A percentile compares a stretch with the other conserved stretches of the same genome.
Evolutionary conservation across 208 protist species (phyloP).

Genomic region (Borovskyia barvae): DNA sequence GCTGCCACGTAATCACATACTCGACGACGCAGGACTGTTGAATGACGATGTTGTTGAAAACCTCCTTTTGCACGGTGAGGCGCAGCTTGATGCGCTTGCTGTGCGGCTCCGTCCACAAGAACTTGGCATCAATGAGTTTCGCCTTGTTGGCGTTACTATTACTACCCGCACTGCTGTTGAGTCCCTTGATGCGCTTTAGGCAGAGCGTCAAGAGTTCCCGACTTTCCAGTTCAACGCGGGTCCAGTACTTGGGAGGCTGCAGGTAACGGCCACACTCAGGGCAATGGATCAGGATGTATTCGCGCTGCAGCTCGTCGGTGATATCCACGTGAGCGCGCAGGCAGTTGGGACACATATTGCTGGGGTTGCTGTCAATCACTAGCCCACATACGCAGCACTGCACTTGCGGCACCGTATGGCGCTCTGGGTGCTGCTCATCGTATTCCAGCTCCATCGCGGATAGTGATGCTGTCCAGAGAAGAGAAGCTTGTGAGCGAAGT

Average conservation of each 20-base stretch:
- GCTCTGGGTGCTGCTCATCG: constrained; percentile 51
- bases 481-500: background rate
- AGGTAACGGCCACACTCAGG: constrained; percentile 95
- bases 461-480: background rate
- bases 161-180: constrained; percentile 88
- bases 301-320: constrained; percentile 97
- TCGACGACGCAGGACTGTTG: constrained; percentile 98
- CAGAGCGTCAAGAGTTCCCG: constrained; percentile 97
- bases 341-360: constrained; percentile 99
- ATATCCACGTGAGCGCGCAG: constrained; percentile 97
- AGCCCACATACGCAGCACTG: constrained; percentile 97
- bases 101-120: constrained; percentile 99
- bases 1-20: constrained; percentile 95
- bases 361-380: constrained; percentile 96
- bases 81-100: constrained; percentile 98
- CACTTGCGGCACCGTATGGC: constrained; percentile 70
- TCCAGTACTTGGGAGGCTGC: constrained; percentile 97
- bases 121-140: constrained; percentile 98
- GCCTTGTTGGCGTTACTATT: constrained; percentile 94
- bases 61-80: constrained; percentile 98
- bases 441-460: constrained; percentile 26
- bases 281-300: constrained; percentile 95
- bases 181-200: constrained; percentile 95
- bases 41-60: constrained; percentile 94
- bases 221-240: constrained; percentile 95